Conservation (phyloP, 129 eudicot species). For the Sambucus nigra region DNA sequence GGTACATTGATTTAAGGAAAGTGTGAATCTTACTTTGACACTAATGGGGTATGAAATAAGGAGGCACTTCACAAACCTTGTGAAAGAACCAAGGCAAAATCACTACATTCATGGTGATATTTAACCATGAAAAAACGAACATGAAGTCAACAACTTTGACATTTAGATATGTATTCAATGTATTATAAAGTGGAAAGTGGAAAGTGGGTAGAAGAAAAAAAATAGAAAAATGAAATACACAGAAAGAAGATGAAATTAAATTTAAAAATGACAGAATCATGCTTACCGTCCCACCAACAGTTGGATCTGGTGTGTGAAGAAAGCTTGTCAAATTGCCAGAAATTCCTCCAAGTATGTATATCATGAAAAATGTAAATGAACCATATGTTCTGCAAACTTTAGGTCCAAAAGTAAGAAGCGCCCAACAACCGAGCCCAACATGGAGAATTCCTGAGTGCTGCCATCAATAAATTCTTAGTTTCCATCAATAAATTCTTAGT, state of each 20-base stretch:
- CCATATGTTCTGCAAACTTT: slow-evolving; percentile 71
- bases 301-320: slow-evolving; percentile 72
- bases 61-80: too few relatives aligned
- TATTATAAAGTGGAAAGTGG: neutral
- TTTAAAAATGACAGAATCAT: slow-evolving; percentile 1
- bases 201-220: too few relatives aligned
- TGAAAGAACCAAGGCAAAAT: too few relatives aligned
- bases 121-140: too few relatives aligned
- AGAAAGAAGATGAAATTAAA: neutral
- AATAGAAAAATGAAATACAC: neutral
- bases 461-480: slow-evolving; percentile 3
- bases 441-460: slow-evolving; percentile 89
- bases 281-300: slow-evolving; percentile 91
- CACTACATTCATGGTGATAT: too few relatives aligned
- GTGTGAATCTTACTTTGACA: too few relatives aligned
- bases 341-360: slow-evolving; percentile 79
- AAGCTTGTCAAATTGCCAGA: slow-evolving; percentile 78
- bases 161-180: too few relatives aligned
- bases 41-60: too few relatives aligned
- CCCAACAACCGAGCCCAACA: slow-evolving; percentile 56
- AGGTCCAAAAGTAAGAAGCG: slow-evolving; percentile 63
- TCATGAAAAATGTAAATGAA: slow-evolving; percentile 59
- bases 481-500: too few relatives aligned
- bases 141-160: too few relatives aligned
- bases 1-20: too few relatives aligned